Evolutionary conservation across 495 filamentous ascomycete genomes (phyloP).

Genomic region (Lasiosphaeria miniovina): DNA sequence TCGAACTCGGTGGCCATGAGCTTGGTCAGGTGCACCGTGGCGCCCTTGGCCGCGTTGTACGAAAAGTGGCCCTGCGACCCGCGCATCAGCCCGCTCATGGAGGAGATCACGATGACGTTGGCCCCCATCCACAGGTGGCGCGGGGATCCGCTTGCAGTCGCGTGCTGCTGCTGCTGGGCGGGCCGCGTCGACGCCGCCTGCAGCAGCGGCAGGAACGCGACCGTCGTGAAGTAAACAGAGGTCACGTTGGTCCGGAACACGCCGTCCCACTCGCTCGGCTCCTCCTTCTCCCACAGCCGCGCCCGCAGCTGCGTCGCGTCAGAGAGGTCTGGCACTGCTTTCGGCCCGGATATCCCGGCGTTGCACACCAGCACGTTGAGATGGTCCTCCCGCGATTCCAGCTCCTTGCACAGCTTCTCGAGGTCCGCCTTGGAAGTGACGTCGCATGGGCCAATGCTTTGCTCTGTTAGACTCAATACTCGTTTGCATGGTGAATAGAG

Average conservation of each 20-base stretch:
- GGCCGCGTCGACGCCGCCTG: conserved; percentile 43
- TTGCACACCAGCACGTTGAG: conserved; percentile 63
- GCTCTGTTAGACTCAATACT: no score
- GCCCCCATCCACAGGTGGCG: conserved; percentile 23
- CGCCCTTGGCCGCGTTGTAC: conserved; percentile 60
- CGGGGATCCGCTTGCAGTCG: no score
- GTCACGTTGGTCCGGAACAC: conserved; percentile 57
- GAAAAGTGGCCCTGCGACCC: conserved; percentile 50
- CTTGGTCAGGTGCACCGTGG: conserved; percentile 57
- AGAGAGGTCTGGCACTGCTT: conserved; percentile 28
- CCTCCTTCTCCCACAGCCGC: conserved; percentile 41
- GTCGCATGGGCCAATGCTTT: conserved; percentile 50
- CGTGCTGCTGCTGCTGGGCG: no score
- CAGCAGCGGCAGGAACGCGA: conserved; percentile 59
- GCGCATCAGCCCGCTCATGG: conserved; percentile 56
- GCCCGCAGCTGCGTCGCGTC: conserved; percentile 47
- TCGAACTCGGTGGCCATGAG: conserved; percentile 51
- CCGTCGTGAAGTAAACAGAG: conserved; percentile 55
- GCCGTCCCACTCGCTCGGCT: conserved; percentile 47
- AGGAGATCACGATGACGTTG: conserved; percentile 42
- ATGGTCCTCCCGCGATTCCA: conserved; percentile 36
- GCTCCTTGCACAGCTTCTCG: conserved; percentile 43
- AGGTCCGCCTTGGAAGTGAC: conserved; percentile 60
- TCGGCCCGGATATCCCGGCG: conserved; percentile 48
- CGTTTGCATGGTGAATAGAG: not conserved